phyloP scores from a whole-genome alignment of 495 filamentous ascomycete genomes.

The Penicillium atrosanguineum region DNA sequence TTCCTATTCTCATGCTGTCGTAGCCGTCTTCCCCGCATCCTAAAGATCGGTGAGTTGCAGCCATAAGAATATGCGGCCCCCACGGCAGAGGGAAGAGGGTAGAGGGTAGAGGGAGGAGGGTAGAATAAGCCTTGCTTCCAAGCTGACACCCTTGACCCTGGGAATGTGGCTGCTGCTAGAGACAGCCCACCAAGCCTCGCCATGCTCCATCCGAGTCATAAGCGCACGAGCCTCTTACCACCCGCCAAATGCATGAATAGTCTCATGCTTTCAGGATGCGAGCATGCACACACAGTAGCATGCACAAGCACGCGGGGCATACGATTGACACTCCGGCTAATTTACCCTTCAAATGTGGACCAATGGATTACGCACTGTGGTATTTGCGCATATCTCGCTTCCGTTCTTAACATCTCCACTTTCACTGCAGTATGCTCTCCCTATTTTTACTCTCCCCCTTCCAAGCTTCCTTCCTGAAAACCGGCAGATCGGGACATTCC shows the following conservation, averaged over 20 bases:
- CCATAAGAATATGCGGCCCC: neutral
- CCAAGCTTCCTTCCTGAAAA: neutral
- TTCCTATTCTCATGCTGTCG: neutral
- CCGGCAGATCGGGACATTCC: neutral
- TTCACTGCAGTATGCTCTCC: neutral
- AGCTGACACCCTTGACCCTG: neutral
- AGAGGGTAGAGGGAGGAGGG: too few relatives aligned
- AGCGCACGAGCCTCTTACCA: too few relatives aligned
- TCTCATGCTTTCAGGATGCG: neutral
- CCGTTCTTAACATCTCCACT: neutral
- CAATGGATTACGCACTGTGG: neutral
- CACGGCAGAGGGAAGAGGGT: too few relatives aligned
- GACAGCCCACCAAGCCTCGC: neutral
- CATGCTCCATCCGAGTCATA: neutral
- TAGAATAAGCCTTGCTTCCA: neutral
- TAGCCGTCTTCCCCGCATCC: slow-evolving; percentile 2
- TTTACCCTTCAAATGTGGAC: neutral
- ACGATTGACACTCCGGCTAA: neutral
- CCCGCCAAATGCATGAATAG: neutral
- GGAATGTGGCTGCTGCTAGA: neutral
- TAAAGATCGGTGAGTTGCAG: neutral
- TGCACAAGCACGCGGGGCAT: neutral
- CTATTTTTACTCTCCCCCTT: neutral
- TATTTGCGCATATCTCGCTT: neutral
- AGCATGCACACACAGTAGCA: neutral